A percentile compares a stretch with the other conserved stretches of the same genome.
Conservation (phyloP, 2,329 filamentous ascomycete species). For the Clonostachys chloroleuca region DNA sequence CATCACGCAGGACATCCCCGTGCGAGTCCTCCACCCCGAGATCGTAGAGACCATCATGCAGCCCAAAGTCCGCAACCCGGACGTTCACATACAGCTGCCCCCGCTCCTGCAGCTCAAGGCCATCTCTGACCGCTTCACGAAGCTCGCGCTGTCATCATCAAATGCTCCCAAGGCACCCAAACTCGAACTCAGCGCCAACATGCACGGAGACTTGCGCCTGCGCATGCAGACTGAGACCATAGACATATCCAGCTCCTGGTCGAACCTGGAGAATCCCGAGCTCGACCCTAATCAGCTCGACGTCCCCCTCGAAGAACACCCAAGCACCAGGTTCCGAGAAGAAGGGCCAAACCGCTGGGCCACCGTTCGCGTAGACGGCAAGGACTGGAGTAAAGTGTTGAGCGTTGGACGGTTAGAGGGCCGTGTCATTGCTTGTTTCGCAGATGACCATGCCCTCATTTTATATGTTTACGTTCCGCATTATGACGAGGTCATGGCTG, state of each 20-base stretch:
- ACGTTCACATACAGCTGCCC: constrained; percentile 89
- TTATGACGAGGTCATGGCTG: constrained; percentile 59
- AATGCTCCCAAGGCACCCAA: constrained; percentile 46
- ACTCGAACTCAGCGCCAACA: constrained; percentile 86
- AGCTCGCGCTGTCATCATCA: constrained; percentile 53
- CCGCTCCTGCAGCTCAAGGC: constrained; percentile 84
- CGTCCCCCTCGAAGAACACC: constrained; percentile 71
- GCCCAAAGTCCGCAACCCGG: constrained; percentile 83
- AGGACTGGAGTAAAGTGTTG: constrained; percentile 91
- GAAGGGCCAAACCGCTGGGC: constrained; percentile 82
- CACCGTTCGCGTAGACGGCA: constrained; percentile 84
- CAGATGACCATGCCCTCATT: constrained; percentile 74
- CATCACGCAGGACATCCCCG: constrained; percentile 94
- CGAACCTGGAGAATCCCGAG: constrained; percentile 79
- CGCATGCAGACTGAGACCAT: constrained; percentile 79
- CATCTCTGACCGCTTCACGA: constrained; percentile 93
- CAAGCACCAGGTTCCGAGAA: constrained; percentile 73
- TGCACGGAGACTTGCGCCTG: constrained; percentile 82
- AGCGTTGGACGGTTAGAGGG: constrained; percentile 88
- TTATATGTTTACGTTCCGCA: constrained; percentile 77
- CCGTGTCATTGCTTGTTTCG: constrained; percentile 88
- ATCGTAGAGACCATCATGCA: constrained; percentile 93
- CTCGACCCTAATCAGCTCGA: constrained; percentile 74
- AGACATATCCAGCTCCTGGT: constrained; percentile 83
- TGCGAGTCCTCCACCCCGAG: constrained; percentile 78